phyloP scores from a whole-genome alignment of 202 grass and related monocot genomes.

The Brachypodium distachyon region DNA sequence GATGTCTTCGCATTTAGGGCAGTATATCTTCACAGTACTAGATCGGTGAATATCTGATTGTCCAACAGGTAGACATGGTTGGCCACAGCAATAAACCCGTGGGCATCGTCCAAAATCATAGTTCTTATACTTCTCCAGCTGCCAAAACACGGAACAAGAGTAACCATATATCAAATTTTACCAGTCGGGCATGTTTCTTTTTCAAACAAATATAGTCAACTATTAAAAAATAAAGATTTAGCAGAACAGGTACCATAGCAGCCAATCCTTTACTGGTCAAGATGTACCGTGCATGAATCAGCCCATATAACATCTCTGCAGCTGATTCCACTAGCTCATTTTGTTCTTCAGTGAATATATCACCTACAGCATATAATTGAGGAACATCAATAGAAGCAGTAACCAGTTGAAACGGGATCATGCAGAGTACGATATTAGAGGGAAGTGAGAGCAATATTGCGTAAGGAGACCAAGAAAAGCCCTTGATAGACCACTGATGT shows the following conservation, averaged over 20 bases:
- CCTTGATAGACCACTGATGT: not conserved
- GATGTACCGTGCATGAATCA: constrained; percentile 88
- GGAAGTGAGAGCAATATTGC: not conserved
- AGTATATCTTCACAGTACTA: constrained; percentile 96
- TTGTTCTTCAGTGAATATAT: constrained; percentile 76
- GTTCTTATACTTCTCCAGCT: constrained; percentile 93
- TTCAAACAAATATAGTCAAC: not conserved
- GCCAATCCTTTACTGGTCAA: constrained; percentile 75
- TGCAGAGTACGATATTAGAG: not conserved
- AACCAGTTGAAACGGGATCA: not conserved
- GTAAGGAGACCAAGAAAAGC: not conserved
- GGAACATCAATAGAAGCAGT: not conserved
- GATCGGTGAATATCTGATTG: constrained; percentile 87
- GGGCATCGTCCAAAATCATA: constrained; percentile 94
- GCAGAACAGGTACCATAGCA: constrained; percentile 61
- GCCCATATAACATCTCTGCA: constrained; percentile 87
- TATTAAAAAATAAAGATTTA: not conserved
- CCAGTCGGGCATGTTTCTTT: not conserved
- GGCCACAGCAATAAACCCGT: constrained; percentile 76
- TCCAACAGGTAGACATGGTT: constrained; percentile 83
- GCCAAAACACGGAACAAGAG: constrained; percentile 12
- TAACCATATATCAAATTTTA: constrained; percentile 14
- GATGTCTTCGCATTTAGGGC: constrained; percentile 93
- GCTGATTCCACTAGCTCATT: constrained; percentile 82
- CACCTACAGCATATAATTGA: constrained; percentile 50